Conservation (phyloP, 441 rosid genomes). For the Croton setiger region DNA sequence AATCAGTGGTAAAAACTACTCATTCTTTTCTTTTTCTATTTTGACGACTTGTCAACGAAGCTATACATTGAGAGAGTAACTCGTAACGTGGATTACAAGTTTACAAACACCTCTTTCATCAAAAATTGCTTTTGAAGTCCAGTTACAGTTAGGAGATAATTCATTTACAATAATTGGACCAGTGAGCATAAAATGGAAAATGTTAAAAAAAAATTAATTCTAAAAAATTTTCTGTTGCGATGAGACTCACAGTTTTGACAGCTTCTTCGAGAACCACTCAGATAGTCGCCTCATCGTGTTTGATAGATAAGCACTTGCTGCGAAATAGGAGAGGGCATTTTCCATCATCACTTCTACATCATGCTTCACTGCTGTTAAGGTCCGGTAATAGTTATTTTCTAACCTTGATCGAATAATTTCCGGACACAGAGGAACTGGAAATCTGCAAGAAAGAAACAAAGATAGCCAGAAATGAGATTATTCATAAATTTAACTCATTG, state of each 20-base stretch:
- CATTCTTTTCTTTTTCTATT: neutral
- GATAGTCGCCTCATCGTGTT: slow-evolving; percentile 57
- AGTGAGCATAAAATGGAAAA: neutral
- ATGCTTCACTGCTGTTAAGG: slow-evolving; percentile 71
- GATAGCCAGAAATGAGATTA: neutral
- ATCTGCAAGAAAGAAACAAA: slow-evolving; percentile 59
- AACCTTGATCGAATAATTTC: slow-evolving; percentile 69
- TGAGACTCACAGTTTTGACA: slow-evolving; percentile 35
- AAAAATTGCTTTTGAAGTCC: neutral
- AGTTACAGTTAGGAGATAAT: neutral
- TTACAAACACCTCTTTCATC: neutral
- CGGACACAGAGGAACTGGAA: slow-evolving; percentile 83
- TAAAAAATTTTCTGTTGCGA: neutral
- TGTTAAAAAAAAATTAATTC: neutral
- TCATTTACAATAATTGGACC: slow-evolving; percentile 17
- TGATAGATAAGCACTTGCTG: slow-evolving; percentile 33
- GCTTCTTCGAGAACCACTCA: slow-evolving; percentile 50
- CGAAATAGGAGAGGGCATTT: slow-evolving; percentile 58
- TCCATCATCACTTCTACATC: slow-evolving; percentile 69
- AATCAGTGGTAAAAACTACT: too few species aligned
- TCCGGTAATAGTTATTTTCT: slow-evolving; percentile 81
- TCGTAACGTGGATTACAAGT: neutral
- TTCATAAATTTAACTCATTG: neutral
- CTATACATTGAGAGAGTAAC: slow-evolving; percentile 5
- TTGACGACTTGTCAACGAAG: too few species aligned